Percentiles rank a stretch among this genome's conserved stretches.
Conservation (phyloP, 345 rosid species). For the Gossypium longicalyx region DNA sequence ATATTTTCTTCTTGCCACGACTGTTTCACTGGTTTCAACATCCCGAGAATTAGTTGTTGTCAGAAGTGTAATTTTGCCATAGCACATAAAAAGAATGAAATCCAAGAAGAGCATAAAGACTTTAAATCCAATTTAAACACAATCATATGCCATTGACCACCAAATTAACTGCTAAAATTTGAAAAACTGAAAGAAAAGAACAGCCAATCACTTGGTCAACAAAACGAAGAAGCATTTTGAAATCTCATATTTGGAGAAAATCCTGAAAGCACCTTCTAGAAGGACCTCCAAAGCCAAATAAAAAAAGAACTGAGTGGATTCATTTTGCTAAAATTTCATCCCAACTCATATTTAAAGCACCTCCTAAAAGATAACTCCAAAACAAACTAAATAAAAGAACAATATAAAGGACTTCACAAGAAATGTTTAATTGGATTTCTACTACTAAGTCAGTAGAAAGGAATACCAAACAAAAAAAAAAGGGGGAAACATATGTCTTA, state of each 20-base stretch:
- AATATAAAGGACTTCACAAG: not conserved
- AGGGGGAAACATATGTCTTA: not conserved
- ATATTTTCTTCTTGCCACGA: not conserved
- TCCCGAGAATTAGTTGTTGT: not conserved
- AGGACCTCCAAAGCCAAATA: not conserved
- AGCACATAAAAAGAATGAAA: not conserved
- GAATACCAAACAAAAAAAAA: not conserved
- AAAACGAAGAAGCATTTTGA: not conserved
- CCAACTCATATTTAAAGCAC: not conserved
- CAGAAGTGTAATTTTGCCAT: not conserved
- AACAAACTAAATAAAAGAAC: not conserved
- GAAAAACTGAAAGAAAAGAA: not conserved
- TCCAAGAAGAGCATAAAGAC: not conserved
- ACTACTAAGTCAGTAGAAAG: not conserved
- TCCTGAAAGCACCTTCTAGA: too few species aligned
- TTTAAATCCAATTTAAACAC: not conserved
- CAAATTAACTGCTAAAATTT: not conserved
- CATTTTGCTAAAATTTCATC: not conserved
- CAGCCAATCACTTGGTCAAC: not conserved
- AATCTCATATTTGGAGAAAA: not conserved
- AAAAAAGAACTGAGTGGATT: not conserved
- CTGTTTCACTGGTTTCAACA: not conserved
- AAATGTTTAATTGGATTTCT: conserved; percentile 1
- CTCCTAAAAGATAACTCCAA: not conserved
- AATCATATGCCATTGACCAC: not conserved